Evolutionary conservation across 257 asterid genomes (phyloP).

Genomic region (Haberlea rhodopensis): DNA sequence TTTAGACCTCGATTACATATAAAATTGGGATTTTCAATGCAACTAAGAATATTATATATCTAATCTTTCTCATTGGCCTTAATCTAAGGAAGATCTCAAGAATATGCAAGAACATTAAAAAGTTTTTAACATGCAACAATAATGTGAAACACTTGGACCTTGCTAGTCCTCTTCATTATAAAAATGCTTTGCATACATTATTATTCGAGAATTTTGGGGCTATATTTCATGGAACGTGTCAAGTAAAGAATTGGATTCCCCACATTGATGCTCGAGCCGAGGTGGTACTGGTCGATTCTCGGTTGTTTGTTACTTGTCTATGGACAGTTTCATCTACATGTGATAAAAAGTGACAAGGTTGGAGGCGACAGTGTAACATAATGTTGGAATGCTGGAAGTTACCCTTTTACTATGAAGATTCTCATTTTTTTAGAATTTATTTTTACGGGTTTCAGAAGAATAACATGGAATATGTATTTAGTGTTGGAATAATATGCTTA

Average conservation of each 20-base stretch:
- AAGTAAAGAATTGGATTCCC: constrained; percentile 26
- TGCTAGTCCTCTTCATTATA: background rate
- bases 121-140: constrained; percentile 27
- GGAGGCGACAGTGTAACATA: constrained; percentile 49
- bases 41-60: background rate
- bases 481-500: too few relatives aligned
- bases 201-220: background rate
- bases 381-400: constrained; percentile 39
- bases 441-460: too few relatives aligned
- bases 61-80: background rate
- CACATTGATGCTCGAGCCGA: constrained; percentile 34
- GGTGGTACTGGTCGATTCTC: constrained; percentile 4
- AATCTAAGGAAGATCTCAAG: constrained; percentile 7
- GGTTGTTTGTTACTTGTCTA: constrained; percentile 18
- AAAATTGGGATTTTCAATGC: too few relatives aligned
- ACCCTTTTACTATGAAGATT: background rate
- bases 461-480: background rate
- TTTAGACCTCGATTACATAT: constrained; percentile 23
- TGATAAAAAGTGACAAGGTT: constrained; percentile 40
- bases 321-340: constrained; percentile 29
- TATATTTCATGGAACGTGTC: constrained; percentile 26
- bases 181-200: background rate
- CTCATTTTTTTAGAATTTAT: background rate
- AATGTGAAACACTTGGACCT: constrained; percentile 30
- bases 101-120: constrained; percentile 10